phyloP scores from a whole-genome alignment of 2,329 filamentous ascomycete species.

The Pyrenochaeta sp. region DNA sequence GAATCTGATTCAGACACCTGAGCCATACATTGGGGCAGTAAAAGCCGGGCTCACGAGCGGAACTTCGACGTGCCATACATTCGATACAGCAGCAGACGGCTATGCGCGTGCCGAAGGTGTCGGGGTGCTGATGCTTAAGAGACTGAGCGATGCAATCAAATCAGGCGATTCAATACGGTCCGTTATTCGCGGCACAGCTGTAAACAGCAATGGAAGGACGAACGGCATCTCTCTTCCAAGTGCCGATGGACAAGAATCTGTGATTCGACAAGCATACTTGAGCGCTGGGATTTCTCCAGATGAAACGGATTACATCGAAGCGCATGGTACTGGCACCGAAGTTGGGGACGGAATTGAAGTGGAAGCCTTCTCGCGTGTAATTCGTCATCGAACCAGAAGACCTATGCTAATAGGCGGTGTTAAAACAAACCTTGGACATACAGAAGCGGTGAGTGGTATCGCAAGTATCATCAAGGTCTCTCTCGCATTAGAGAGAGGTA shows the following conservation, averaged over 20 bases:
- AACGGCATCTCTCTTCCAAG: constrained; percentile 29
- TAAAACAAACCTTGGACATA: constrained; percentile 12
- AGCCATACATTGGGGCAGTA: background rate
- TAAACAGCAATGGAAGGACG: constrained; percentile 5
- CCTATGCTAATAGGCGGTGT: constrained; percentile 11
- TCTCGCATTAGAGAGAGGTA: constrained; percentile 1
- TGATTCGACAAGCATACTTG: constrained; percentile 21
- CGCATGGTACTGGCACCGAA: constrained; percentile 61
- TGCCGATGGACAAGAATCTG: constrained; percentile 15
- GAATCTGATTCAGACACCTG: constrained; percentile 19
- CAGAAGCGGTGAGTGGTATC: constrained; percentile 6
- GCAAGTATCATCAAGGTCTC: constrained; percentile 10
- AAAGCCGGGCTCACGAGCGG: constrained; percentile 21
- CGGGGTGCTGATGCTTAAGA: constrained; percentile 55
- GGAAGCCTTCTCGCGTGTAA: background rate
- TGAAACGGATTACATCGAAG: constrained; percentile 13
- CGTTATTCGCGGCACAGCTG: constrained; percentile 5
- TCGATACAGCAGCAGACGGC: constrained; percentile 29
- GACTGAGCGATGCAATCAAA: background rate
- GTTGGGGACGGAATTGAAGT: constrained; percentile 42
- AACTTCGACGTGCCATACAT: constrained; percentile 19
- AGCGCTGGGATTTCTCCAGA: constrained; percentile 4
- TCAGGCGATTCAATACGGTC: constrained; percentile 8
- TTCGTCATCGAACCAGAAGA: background rate
- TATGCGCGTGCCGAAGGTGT: constrained; percentile 34